Percentiles rank a stretch among this genome's conserved stretches.
phyloP scores from a whole-genome alignment of 2,329 filamentous ascomycete species.

The Exophiala dermatitidis region DNA sequence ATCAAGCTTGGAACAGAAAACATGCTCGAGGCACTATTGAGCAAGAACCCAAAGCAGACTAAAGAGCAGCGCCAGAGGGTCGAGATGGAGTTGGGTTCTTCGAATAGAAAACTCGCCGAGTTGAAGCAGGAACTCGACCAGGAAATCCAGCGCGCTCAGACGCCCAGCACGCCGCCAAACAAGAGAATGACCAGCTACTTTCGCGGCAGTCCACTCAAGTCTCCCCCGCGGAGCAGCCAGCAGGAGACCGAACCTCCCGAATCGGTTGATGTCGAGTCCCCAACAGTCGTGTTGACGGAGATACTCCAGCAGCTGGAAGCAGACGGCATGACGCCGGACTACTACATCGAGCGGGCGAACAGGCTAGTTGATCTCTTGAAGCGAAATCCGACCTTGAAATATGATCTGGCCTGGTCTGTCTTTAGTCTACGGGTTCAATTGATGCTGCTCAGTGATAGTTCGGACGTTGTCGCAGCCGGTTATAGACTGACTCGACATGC shows the following conservation, averaged over 20 bases:
- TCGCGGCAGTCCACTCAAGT: slow-evolving; percentile 48
- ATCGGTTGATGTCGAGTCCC: slow-evolving; percentile 63
- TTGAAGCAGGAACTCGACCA: slow-evolving; percentile 53
- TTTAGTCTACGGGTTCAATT: slow-evolving; percentile 91
- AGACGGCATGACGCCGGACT: slow-evolving; percentile 82
- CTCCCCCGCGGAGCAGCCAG: slow-evolving; percentile 40
- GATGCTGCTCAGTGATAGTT: slow-evolving; percentile 90
- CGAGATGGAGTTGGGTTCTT: slow-evolving; percentile 83
- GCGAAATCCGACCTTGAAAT: slow-evolving; percentile 84
- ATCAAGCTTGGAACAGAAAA: slow-evolving; percentile 98
- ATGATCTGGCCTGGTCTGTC: slow-evolving; percentile 91
- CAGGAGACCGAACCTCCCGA: slow-evolving; percentile 54
- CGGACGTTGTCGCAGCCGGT: slow-evolving; percentile 89
- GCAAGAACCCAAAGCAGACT: slow-evolving; percentile 91
- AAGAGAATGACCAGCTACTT: slow-evolving; percentile 51
- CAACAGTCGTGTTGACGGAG: slow-evolving; percentile 84
- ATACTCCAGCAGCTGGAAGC: slow-evolving; percentile 82
- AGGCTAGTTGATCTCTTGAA: slow-evolving; percentile 95
- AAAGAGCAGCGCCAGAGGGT: slow-evolving; percentile 74
- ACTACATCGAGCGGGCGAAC: slow-evolving; percentile 90
- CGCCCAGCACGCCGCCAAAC: slow-evolving; percentile 43
- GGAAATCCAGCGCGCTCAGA: slow-evolving; percentile 53
- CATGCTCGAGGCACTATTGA: slow-evolving; percentile 86
- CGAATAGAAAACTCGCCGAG: slow-evolving; percentile 63
- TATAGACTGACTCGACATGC: slow-evolving; percentile 91